Base-by-base conservation (phyloP, 2,329 filamentous ascomycete genomes). In the Monosporascus sp. region DNA sequence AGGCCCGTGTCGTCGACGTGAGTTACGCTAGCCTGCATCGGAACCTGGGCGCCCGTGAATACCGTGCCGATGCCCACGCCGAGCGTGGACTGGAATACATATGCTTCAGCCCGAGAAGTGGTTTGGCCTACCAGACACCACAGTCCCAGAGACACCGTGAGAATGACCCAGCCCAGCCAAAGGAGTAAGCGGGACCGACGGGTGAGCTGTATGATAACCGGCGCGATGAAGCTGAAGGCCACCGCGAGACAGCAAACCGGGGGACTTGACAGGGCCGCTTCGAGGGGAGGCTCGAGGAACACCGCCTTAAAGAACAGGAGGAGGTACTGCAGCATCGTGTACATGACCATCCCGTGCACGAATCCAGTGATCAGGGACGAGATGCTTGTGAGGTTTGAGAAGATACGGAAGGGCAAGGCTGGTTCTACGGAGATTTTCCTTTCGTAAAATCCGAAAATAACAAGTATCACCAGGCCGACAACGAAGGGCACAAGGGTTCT, bases 401-500 rank as follows among this genome's bases (percentile, higher is more conserved):
- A 57, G 3, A 57, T 19, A 9, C 45, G 50, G n/a, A 50, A 57
- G 20, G 49, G 55, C 5, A 47, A 4, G 14, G 54, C 56, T 37
- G 81, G 80, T 48, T 84, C 74, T 2, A 63, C 51, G 0, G 80
- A 76, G 11, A 35, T 5, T 26, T 75, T 66, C 48, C 70, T 73
- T 65, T 87, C 82, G 60, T 80, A 86, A 24, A 78, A 67, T 9
- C 74, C 70, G 60, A 85, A 85, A 7, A 61, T 70, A 2, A 77
- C 59, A 3, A 88, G 65, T 1, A 80, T 77, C 1, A 70, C 65
- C 0, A 70, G 63, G 2, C 85, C 84, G 8, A 87, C 40, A 3
- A 82, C 63, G n/a, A 89, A 68, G 0, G 85, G 86, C 1, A 85
- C 75, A 2, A 89, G 70, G 0, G 83, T 85, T 1, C 76, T 74